A percentile compares a stretch with the other conserved stretches of the same genome.
These are phyloP conservation scores for Helotiales sp. DNA, from an alignment of 2,329 filamentous ascomycete species.

Conservation along the genomic window DNA sequence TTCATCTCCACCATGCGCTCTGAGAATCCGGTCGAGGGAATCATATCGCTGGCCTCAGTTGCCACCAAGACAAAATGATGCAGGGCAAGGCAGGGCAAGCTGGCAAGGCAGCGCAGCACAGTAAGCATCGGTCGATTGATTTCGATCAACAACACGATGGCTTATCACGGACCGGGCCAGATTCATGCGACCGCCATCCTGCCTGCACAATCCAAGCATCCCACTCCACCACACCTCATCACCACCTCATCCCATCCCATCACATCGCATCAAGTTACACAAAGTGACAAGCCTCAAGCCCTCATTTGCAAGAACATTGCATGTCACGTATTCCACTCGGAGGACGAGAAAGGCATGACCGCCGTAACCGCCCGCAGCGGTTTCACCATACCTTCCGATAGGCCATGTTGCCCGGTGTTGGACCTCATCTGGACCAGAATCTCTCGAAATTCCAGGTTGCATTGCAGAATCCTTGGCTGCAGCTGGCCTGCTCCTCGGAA, in stretches of 20 bases:
- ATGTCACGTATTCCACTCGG: conserved; percentile 21
- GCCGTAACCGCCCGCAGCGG: conserved; percentile 14
- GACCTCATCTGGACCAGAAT: background rate
- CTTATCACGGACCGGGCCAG: background rate
- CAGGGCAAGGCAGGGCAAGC: background rate
- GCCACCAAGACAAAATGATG: background rate
- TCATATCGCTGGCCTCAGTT: conserved; percentile 4
- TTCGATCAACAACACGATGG: background rate
- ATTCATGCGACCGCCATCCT: background rate
- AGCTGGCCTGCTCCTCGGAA: background rate
- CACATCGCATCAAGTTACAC: background rate
- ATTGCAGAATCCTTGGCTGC: background rate
- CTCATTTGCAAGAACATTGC: conserved; percentile 5
- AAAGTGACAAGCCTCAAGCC: background rate
- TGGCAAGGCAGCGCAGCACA: background rate
- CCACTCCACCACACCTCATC: background rate
- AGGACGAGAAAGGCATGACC: background rate
- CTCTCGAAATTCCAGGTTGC: background rate
- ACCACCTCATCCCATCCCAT: background rate
- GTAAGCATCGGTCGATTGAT: background rate
- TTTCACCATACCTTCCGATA: conserved; percentile 15
- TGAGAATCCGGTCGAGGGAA: conserved; percentile 8
- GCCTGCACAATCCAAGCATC: background rate
- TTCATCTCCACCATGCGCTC: background rate
- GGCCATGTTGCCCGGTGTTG: background rate